Base-by-base conservation (phyloP, 805 yeast species). In the Yarrowia sp. region DNA sequence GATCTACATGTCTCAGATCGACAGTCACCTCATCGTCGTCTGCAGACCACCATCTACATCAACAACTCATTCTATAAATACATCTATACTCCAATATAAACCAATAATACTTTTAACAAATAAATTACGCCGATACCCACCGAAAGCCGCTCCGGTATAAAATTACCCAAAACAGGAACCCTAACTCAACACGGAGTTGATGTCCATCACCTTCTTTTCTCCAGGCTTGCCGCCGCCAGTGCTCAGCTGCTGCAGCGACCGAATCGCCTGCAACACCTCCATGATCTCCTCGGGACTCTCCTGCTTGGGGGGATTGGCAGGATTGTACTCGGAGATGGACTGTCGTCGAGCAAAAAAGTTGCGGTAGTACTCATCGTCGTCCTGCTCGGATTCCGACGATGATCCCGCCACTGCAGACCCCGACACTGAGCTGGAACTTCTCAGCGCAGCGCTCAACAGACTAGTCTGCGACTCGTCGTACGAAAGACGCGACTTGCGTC, bases 261-360 rank as follows among this genome's bases (percentile, higher is more conserved):
- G 70, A 22, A 80, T 76, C 30, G 81, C 81, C 66, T 76, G 77
- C 46, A 78, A 70, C 67, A 78, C 77, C 67, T 73, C 76, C 19
- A 77, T 67, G 28, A 79, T 68, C 67, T 78, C 81, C 19, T 70
- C 58, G 12, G 77, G 78, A 5, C 72, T 68, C 54, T 68, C 68
- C 43, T 43, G 63, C 41, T 43, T 41, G n/a, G 30, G 32, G 32
- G 46, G 61, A 17, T 54, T 32, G 67, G 62, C 28, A 68, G 52
- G 49, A n/a, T 48, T 24, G 65, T 65, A 32, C 32, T 58, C 63
- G 41, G 63, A 58, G 22, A 58, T 58, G 32, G 63, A 58, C 30
- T 58, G 36, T 12, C 63, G 38, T 41, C 63, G 38, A n/a, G 63
- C 63, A 41, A 58, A 58, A 16, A 58, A 58, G 46, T 54, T 54